These are phyloP conservation scores for Hammondia hammondi DNA, from an alignment of 169 alveolate species.

Conservation along the genomic window DNA sequence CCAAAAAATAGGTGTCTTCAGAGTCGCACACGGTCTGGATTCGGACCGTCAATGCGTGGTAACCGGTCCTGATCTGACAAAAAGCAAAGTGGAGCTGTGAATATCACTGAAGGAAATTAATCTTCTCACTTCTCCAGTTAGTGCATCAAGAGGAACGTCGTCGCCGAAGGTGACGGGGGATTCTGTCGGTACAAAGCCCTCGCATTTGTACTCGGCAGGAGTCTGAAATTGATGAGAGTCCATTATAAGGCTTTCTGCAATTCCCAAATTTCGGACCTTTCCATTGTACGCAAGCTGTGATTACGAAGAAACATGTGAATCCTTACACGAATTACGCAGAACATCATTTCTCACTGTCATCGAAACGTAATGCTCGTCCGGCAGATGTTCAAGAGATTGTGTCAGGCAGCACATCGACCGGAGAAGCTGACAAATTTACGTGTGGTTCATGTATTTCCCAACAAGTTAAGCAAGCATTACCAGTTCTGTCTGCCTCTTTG, in stretches of 20 bases:
- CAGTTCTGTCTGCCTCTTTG: slow-evolving; percentile 53
- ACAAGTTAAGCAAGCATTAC: background rate
- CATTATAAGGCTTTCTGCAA: background rate
- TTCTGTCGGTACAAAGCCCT: background rate
- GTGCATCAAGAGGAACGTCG: background rate
- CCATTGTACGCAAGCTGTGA: slow-evolving; percentile 36
- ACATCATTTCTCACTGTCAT: background rate
- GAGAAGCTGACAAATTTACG: slow-evolving; percentile 29
- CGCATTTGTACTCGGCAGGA: slow-evolving; percentile 16
- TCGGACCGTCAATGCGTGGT: background rate
- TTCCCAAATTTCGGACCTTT: background rate
- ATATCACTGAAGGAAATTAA: background rate
- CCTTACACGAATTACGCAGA: background rate
- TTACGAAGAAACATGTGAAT: background rate
- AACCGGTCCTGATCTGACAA: background rate
- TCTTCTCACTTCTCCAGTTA: background rate
- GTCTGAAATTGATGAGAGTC: background rate
- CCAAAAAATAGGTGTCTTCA: background rate
- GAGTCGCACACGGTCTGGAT: slow-evolving; percentile 14
- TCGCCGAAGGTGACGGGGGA: background rate
- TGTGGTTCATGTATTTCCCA: background rate
- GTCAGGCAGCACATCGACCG: slow-evolving; percentile 49
- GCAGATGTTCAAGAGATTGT: slow-evolving; percentile 49
- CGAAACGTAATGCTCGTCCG: slow-evolving; percentile 56
- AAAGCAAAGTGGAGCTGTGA: background rate